Percentiles rank a stretch among this genome's conserved stretches.
Conservation (phyloP, 192 early-diverging fungal genomes). For the Entomortierella lignicola region DNA sequence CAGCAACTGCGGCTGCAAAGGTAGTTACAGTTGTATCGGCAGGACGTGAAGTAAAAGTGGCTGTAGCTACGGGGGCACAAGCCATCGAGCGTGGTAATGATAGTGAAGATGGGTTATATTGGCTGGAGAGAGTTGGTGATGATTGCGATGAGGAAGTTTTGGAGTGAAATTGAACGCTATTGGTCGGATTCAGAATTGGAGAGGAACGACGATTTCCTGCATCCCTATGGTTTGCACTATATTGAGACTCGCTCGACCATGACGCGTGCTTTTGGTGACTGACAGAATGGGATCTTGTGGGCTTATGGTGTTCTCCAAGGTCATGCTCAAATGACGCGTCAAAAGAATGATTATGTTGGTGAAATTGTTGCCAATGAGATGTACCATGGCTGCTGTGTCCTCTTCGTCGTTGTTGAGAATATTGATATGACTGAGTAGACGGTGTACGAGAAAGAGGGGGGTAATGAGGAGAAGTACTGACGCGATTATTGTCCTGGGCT, state of each 20-base stretch:
- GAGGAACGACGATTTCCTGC: slow-evolving; percentile 10
- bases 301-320: neutral
- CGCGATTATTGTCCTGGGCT: slow-evolving; percentile 1
- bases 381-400: slow-evolving; percentile 19
- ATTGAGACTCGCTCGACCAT: neutral
- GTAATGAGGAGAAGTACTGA: slow-evolving; percentile 8
- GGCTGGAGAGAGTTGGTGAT: slow-evolving; percentile 9
- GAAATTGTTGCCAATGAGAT: slow-evolving; percentile 39
- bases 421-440: slow-evolving; percentile 2
- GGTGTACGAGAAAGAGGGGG: slow-evolving; percentile 1
- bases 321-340: slow-evolving; percentile 16
- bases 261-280: neutral
- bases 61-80: neutral
- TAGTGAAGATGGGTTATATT: neutral
- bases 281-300: neutral
- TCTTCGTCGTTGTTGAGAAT: slow-evolving; percentile 15
- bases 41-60: neutral
- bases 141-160: slow-evolving; percentile 6
- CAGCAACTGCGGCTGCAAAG: slow-evolving; percentile 26
- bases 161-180: slow-evolving; percentile 23
- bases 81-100: neutral
- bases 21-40: slow-evolving; percentile 9
- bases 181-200: slow-evolving; percentile 27
- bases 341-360: slow-evolving; percentile 17
- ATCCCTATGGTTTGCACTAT: slow-evolving; percentile 14